These are phyloP conservation scores for Eutypella sp. DNA, from an alignment of 2,329 filamentous ascomycete species.

Conservation along the genomic window DNA sequence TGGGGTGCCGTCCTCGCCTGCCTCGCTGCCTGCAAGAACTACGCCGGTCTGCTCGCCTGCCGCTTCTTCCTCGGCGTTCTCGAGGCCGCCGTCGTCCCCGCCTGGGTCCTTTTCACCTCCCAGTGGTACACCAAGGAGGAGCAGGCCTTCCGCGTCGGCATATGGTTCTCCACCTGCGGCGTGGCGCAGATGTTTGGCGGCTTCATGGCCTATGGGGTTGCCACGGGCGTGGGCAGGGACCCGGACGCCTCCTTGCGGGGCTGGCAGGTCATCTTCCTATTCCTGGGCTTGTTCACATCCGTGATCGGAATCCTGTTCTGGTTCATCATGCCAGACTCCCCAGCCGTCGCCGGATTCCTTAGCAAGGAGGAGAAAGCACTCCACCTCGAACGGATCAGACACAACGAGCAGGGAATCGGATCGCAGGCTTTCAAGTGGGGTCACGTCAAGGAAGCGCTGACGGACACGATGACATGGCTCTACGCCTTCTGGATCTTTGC, in stretches of 20 bases:
- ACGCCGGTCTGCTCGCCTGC: background rate
- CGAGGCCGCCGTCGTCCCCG: slow-evolving; percentile 6
- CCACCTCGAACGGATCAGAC: slow-evolving; percentile 28
- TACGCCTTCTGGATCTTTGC: slow-evolving; percentile 31
- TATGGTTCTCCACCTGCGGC: slow-evolving; percentile 23
- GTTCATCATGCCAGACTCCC: slow-evolving; percentile 31
- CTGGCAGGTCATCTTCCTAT: slow-evolving; percentile 34
- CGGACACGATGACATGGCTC: slow-evolving; percentile 31
- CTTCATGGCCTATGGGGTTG: slow-evolving; percentile 30
- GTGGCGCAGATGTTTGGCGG: slow-evolving; percentile 32
- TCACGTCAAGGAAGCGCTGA: slow-evolving; percentile 29
- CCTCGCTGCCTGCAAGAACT: slow-evolving; percentile 2
- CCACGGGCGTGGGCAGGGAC: slow-evolving; percentile 22
- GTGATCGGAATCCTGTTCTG: slow-evolving; percentile 30
- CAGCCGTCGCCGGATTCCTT: slow-evolving; percentile 27
- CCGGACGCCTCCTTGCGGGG: slow-evolving; percentile 21
- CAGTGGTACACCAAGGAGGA: slow-evolving; percentile 29
- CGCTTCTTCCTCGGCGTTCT: slow-evolving; percentile 7
- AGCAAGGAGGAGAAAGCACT: slow-evolving; percentile 25
- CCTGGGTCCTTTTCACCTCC: slow-evolving; percentile 16
- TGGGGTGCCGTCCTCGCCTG: slow-evolving; percentile 6
- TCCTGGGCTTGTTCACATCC: slow-evolving; percentile 24
- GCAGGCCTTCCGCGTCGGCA: slow-evolving; percentile 25
- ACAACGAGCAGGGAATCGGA: slow-evolving; percentile 32
- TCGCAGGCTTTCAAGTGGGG: slow-evolving; percentile 28